These are phyloP conservation scores for Arthrobotrys sphaeroides DNA, from an alignment of 2,329 filamentous ascomycete genomes.

Conservation along the genomic window DNA sequence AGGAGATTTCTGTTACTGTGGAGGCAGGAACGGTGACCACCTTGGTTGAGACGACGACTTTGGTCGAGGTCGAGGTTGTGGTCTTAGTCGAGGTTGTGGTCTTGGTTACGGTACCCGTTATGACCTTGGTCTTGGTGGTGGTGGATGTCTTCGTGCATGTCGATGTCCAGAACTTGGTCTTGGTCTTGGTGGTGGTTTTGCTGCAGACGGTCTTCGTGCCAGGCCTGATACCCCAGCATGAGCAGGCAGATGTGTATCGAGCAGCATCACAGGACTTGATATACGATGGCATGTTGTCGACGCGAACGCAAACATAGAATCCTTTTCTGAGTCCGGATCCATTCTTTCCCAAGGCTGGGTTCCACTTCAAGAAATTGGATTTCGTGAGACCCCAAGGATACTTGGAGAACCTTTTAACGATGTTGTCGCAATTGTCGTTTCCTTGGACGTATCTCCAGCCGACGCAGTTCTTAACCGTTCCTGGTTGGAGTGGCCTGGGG, in stretches of 20 bases:
- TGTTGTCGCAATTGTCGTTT: conserved; percentile 5
- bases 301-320: conserved; percentile 15
- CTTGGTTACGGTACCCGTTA: neutral
- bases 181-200: conserved; percentile 17
- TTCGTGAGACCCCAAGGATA: conserved; percentile 2
- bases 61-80: neutral
- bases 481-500: neutral
- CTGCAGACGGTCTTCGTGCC: conserved; percentile 21
- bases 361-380: conserved; percentile 22
- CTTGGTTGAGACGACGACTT: neutral
- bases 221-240: conserved; percentile 4
- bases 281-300: conserved; percentile 22
- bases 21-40: conserved; percentile 6
- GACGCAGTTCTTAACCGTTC: conserved; percentile 13
- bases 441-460: conserved; percentile 24
- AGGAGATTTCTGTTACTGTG: conserved; percentile 11
- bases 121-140: neutral
- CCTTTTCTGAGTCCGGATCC: conserved; percentile 3
- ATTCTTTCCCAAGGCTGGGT: conserved; percentile 28
- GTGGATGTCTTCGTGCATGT: conserved; percentile 1
- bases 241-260: conserved; percentile 28
- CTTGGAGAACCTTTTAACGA: conserved; percentile 17
- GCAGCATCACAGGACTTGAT: neutral
- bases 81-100: neutral
- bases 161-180: neutral